Evolutionary conservation across 345 rosid genomes (phyloP), one percentile per base, ranked within the genome.

Genomic region (Moricandia moricandioides): DNA sequence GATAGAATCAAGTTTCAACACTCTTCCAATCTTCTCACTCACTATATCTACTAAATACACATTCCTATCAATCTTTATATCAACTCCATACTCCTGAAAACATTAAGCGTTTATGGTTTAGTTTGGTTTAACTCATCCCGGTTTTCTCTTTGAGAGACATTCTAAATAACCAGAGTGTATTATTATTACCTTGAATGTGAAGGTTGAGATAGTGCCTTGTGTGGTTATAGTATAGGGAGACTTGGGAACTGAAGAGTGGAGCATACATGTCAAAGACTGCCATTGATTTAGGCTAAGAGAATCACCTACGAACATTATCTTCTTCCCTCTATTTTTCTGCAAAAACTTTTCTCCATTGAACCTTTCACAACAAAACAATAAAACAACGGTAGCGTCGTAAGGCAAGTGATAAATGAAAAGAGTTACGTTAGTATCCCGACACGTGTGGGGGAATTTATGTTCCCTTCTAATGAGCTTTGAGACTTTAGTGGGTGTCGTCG

Each of bases 191-290:
- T 67, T 26, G 70, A 92, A 75, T 27, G 74, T 18, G 61, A 87
- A 87, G 1, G 82, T 80, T 74, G 92, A 76, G 76, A 88, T 73
- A 31, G 68, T 85, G 54, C 70, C 85, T 54, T 78, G 69, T 57
- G 87, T 83, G 1, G 84, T 70, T 16, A 84, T 0, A 43, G 49
- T 82, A 82, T 65, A 84, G 0, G 78, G 49, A n/a, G 87, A 81
- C 0, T 54, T 67, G 0, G 96, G 96, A 39, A 78, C 70, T 1
- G 88, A 81, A 34, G 85, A 80, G 70, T 86, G 88, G 51, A 92
- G 86, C 89, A 87, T 80, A 81, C 94, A 90, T 3, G 90, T 85
- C 76, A 92, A 78, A 3, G 98, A 92, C 35, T 87, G 89, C 94
- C 92, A 92, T 61, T 92, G 96, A 65, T 89, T 89, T 11, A 86